Evolutionary conservation across 2,329 filamentous ascomycete species (phyloP).

Genomic region (Fusarium sp.): DNA sequence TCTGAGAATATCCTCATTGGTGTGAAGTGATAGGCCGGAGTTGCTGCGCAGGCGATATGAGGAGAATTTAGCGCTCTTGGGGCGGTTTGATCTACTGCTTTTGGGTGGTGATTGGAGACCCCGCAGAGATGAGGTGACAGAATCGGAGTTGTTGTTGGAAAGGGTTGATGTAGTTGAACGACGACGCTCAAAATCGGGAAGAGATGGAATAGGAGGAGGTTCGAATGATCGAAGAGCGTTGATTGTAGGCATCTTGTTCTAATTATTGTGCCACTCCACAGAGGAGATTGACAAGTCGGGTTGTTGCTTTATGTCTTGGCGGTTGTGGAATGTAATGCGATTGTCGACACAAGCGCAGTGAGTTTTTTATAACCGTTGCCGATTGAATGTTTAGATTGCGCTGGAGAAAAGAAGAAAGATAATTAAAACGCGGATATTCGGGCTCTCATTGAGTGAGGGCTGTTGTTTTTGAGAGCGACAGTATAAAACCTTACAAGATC

Average conservation of each 20-base stretch:
- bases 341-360: constrained; percentile 12
- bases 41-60: constrained; percentile 57
- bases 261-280: constrained; percentile 7
- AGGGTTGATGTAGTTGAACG: constrained; percentile 41
- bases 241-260: constrained; percentile 41
- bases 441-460: neutral
- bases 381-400: neutral
- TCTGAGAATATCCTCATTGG: constrained; percentile 58
- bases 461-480: constrained; percentile 12
- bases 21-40: constrained; percentile 60
- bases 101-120: constrained; percentile 40
- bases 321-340: neutral
- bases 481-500: constrained; percentile 12
- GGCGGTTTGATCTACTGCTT: constrained; percentile 40
- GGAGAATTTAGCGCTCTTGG: constrained; percentile 49
- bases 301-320: constrained; percentile 14
- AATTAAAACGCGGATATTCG: neutral
- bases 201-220: constrained; percentile 42
- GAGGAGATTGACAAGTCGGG: neutral
- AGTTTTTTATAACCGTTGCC: neutral
- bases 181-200: constrained; percentile 46
- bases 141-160: constrained; percentile 35
- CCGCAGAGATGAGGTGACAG: constrained; percentile 28
- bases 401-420: neutral
- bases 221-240: constrained; percentile 45